Base-by-base conservation (phyloP, 2,329 filamentous ascomycete species). In the Sclerotinia minor region DNA sequence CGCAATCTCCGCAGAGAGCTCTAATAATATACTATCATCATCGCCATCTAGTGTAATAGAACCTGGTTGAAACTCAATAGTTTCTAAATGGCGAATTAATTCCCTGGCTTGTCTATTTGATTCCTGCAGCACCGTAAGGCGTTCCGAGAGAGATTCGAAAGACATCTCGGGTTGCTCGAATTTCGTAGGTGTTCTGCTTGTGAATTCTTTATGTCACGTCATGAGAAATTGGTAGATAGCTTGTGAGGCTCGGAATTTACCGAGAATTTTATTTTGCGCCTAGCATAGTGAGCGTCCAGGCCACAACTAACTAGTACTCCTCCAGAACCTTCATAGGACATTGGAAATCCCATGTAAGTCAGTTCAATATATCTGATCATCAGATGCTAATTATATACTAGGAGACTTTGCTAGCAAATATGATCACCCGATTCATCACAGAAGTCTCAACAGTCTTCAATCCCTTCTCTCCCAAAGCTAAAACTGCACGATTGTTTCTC, bases 401-500 rank as follows among this genome's bases (percentile, higher is more conserved):
- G 47, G 24, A 67, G 55, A 13, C n/a, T 52, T 21, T 47, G 19
- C 21, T 52, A 38, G 55, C 35, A 68, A 83, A 78, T 64, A 95
- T 95, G 92, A 92, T 95, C 70, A 94, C 91, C 69, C 88, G 89
- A 78, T 95, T 92, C 82, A 86, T 96, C 79, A 94, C 93, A 78
- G 87, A 92, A 78, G 88, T 98, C 75, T 88, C 85, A 75, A 90
- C 92, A 72, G 88, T 87, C 78, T 97, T 98, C 87, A 97, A 96
- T 81, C 94, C 95, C 50, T 98, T 98, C 85, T 90, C 88, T 38
- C 81, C 85, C 32, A 84, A 85, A 78, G 89, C 92, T 71, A 93
- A 92, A 77, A 90, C 94, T 32, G 94, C 92, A 50, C 89, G 95
- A 54, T 84, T 96, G 64, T 95, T 98, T 80, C 91, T 98, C 73